Evolutionary conservation across 1,284 basidiomycete species (phyloP).

Genomic region (Ganoderma lucidum): DNA sequence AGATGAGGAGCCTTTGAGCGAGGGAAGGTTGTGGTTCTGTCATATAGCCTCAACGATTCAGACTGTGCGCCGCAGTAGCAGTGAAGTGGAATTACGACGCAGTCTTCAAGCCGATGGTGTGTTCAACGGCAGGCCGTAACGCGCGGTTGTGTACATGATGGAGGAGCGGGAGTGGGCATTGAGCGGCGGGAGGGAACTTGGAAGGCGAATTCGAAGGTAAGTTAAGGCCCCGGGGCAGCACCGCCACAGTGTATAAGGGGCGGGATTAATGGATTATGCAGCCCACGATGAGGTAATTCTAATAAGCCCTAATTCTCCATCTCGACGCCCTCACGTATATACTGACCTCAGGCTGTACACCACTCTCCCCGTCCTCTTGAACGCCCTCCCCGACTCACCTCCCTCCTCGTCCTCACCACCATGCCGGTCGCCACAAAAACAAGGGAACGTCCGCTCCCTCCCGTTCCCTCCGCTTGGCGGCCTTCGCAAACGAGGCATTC

Average conservation of each 20-base stretch:
- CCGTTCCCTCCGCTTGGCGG: constrained; percentile 25
- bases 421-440: constrained; percentile 28
- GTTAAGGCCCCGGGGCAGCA: constrained; percentile 4
- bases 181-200: neutral
- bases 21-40: neutral
- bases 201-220: neutral
- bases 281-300: constrained; percentile 5
- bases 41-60: neutral
- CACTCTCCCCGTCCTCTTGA: constrained; percentile 8
- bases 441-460: constrained; percentile 27
- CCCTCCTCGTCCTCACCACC: constrained; percentile 5
- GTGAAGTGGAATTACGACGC: neutral
- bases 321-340: neutral
- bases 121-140: neutral
- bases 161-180: neutral
- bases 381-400: constrained; percentile 4
- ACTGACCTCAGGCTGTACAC: constrained; percentile 8
- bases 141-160: neutral
- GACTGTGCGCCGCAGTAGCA: neutral
- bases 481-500: neutral
- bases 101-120: neutral
- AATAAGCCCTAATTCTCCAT: constrained; percentile 17
- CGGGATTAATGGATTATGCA: constrained; percentile 1
- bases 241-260: constrained; percentile 24
- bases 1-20: neutral